phyloP scores from a whole-genome alignment of 2,329 filamentous ascomycete species.

The Penicillium sp. region DNA sequence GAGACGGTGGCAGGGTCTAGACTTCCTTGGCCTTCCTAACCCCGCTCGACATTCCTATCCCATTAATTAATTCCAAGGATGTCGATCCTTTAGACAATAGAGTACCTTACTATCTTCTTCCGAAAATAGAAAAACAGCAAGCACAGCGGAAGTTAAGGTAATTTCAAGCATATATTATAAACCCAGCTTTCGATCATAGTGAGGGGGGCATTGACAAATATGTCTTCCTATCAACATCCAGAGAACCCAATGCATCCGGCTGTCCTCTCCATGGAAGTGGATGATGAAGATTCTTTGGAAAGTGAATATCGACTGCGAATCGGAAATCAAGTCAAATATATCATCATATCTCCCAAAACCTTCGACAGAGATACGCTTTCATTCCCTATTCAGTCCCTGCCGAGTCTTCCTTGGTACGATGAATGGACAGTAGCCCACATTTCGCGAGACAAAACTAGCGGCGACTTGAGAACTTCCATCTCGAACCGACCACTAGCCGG shows the following conservation, averaged over 20 bases:
- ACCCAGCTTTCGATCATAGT: too few species aligned
- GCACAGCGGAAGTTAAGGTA: background rate
- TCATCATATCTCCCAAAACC: constrained; percentile 5
- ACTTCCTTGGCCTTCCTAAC: background rate
- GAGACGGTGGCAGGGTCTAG: background rate
- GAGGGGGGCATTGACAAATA: background rate
- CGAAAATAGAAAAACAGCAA: background rate
- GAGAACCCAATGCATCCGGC: background rate
- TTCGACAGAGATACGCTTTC: constrained; percentile 7
- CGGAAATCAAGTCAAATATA: constrained; percentile 5
- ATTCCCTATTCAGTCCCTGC: constrained; percentile 6
- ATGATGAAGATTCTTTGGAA: constrained; percentile 4
- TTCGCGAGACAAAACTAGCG: constrained; percentile 14
- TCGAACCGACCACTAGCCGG: constrained; percentile 23
- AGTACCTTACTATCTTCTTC: background rate
- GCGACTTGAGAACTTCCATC: constrained; percentile 27
- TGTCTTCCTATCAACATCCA: constrained; percentile 1
- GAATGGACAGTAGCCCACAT: constrained; percentile 4
- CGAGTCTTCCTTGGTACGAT: constrained; percentile 4
- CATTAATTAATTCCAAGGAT: background rate
- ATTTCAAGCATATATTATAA: background rate
- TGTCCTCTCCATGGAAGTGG: constrained; percentile 5
- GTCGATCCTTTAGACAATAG: background rate
- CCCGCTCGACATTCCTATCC: background rate
- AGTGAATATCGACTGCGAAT: constrained; percentile 8